Conservation (phyloP, 345 rosid species). For the Salix suchowensis region DNA sequence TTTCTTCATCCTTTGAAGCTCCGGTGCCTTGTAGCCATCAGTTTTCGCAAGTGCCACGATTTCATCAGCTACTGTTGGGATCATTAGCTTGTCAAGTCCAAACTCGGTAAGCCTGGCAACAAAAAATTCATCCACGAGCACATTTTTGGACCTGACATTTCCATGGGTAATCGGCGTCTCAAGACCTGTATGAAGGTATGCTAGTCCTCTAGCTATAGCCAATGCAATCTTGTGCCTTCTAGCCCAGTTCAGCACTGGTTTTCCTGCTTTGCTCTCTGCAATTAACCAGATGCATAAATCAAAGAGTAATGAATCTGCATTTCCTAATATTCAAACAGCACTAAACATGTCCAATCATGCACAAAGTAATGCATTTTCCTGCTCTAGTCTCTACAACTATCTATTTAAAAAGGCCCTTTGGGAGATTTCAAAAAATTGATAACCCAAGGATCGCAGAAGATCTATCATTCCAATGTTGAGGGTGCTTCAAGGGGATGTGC, state of each 20-base stretch:
- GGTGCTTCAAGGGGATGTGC: background rate
- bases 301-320: background rate
- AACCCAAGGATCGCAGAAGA: background rate
- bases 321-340: background rate
- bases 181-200: slow-evolving; percentile 76
- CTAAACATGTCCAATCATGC: background rate
- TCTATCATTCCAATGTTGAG: background rate
- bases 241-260: slow-evolving; percentile 83
- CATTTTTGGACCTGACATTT: slow-evolving; percentile 80
- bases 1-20: slow-evolving; percentile 95
- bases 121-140: slow-evolving; percentile 86
- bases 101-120: slow-evolving; percentile 79
- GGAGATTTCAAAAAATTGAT: too few relatives aligned
- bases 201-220: slow-evolving; percentile 80
- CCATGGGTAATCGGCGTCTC: slow-evolving; percentile 86
- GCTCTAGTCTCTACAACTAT: too few relatives aligned
- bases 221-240: slow-evolving; percentile 92
- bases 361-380: background rate
- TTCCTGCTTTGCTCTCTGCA: slow-evolving; percentile 73
- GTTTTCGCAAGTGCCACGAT: slow-evolving; percentile 78
- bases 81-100: slow-evolving; percentile 91
- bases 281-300: slow-evolving; percentile 2
- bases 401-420: background rate
- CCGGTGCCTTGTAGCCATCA: slow-evolving; percentile 92
- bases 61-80: slow-evolving; percentile 87